A percentile compares a stretch with the other conserved stretches of the same genome.
Evolutionary conservation across 2,329 filamentous ascomycete species (phyloP).

Genomic region (Elsinoe batatas): DNA sequence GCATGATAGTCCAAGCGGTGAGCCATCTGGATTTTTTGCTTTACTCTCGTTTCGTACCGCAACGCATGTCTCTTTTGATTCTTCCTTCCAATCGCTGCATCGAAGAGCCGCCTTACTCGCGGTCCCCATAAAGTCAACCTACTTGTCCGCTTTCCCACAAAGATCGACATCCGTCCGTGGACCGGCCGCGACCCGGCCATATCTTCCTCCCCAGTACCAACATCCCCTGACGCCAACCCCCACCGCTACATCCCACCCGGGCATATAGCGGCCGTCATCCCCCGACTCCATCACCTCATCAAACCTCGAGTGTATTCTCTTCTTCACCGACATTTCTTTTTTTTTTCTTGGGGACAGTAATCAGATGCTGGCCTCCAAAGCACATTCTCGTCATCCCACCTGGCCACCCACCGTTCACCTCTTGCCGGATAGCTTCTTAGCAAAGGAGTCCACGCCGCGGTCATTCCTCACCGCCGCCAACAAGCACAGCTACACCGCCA

Average conservation of each 20-base stretch:
- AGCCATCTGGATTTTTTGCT: conserved; percentile 9
- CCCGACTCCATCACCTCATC: background rate
- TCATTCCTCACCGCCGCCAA: background rate
- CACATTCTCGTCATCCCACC: conserved; percentile 15
- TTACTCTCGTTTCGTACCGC: background rate
- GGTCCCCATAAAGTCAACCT: conserved; percentile 1
- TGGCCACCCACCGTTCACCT: conserved; percentile 16
- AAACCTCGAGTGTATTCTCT: conserved; percentile 8
- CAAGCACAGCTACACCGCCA: conserved; percentile 6
- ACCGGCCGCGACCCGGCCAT: background rate
- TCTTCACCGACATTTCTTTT: background rate
- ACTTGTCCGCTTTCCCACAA: conserved; percentile 7
- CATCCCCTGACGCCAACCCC: background rate
- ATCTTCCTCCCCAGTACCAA: conserved; percentile 12
- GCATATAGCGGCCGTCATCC: conserved; percentile 9
- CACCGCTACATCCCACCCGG: conserved; percentile 1
- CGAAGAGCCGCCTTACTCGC: conserved; percentile 2
- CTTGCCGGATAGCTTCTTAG: conserved; percentile 13
- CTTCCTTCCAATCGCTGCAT: conserved; percentile 7
- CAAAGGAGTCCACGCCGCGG: conserved; percentile 11
- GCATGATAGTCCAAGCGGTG: conserved; percentile 10
- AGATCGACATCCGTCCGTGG: background rate
- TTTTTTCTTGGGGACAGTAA: background rate
- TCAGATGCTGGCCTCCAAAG: conserved; percentile 16
- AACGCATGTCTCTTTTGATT: conserved; percentile 2